phyloP scores from a whole-genome alignment of 495 filamentous ascomycete species.

The Neurospora tetraspora region DNA sequence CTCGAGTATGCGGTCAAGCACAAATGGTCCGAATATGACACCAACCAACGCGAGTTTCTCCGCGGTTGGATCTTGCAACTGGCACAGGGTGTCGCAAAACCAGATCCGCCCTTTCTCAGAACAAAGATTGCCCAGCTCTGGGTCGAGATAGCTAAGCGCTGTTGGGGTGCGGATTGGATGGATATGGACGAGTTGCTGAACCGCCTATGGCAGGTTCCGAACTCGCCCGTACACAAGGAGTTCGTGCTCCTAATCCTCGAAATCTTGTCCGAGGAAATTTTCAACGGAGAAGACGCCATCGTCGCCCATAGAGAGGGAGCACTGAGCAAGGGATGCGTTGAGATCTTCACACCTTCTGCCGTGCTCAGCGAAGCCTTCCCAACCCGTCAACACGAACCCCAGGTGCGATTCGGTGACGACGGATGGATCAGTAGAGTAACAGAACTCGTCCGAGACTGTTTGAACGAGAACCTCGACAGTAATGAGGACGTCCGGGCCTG shows the following conservation, averaged over 20 bases:
- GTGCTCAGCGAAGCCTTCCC: constrained; percentile 69
- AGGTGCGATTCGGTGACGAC: constrained; percentile 63
- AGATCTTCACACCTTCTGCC: constrained; percentile 74
- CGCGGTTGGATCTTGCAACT: constrained; percentile 67
- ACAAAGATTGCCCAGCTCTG: constrained; percentile 95
- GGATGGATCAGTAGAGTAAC: constrained; percentile 81
- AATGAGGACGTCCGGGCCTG: constrained; percentile 55
- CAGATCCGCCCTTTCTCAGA: constrained; percentile 74
- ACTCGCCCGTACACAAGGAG: constrained; percentile 60
- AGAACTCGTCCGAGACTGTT: constrained; percentile 61
- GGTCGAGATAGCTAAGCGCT: constrained; percentile 88
- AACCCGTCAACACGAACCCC: constrained; percentile 46
- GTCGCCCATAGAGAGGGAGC: constrained; percentile 72
- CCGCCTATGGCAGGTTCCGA: constrained; percentile 60
- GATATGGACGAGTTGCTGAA: constrained; percentile 85
- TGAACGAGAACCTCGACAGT: constrained; percentile 50
- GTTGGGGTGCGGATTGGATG: constrained; percentile 84
- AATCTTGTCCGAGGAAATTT: constrained; percentile 84
- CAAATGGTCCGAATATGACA: constrained; percentile 60
- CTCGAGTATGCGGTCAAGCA: constrained; percentile 82
- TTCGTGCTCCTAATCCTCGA: constrained; percentile 78
- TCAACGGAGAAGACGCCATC: constrained; percentile 77
- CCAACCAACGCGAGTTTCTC: constrained; percentile 52
- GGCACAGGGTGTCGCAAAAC: constrained; percentile 56
- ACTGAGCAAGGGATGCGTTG: constrained; percentile 78